Evolutionary conservation across 441 rosid genomes (phyloP).

Genomic region (Adansonia rubrostipa): DNA sequence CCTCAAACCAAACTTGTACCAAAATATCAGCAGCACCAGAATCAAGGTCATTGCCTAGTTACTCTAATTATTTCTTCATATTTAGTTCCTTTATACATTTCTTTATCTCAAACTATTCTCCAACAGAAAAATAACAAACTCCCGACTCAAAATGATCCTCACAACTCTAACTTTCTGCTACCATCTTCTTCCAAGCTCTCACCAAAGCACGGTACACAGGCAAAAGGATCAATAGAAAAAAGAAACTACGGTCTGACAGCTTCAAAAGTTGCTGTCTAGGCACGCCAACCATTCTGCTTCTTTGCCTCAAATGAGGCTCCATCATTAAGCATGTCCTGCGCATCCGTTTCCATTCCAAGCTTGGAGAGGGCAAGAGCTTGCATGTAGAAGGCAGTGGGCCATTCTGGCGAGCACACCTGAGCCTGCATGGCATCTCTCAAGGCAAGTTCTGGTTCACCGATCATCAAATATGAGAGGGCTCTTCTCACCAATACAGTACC

Average conservation of each 20-base stretch:
- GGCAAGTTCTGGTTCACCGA: slow-evolving; percentile 81
- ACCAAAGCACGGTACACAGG: background rate
- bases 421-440: slow-evolving; percentile 98
- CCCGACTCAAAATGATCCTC: slow-evolving; percentile 15
- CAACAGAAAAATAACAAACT: background rate
- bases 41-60: slow-evolving; percentile 5
- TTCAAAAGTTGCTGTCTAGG: slow-evolving; percentile 31
- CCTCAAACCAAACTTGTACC: background rate
- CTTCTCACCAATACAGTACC: slow-evolving; percentile 87
- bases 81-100: slow-evolving; percentile 17
- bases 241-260: slow-evolving; percentile 17
- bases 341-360: slow-evolving; percentile 97
- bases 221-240: background rate
- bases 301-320: slow-evolving; percentile 89
- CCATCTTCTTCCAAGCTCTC: slow-evolving; percentile 24
- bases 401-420: slow-evolving; percentile 91
- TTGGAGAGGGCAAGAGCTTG: slow-evolving; percentile 94
- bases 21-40: background rate
- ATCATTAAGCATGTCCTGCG: slow-evolving; percentile 95
- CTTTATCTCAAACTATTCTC: slow-evolving; percentile 10
- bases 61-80: slow-evolving; percentile 28
- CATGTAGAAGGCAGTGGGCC: slow-evolving; percentile 97
- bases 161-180: background rate
- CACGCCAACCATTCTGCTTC: slow-evolving; percentile 77
- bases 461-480: slow-evolving; percentile 79